Base-by-base conservation (phyloP, 345 rosid genomes). In the Heritiera fomes region DNA sequence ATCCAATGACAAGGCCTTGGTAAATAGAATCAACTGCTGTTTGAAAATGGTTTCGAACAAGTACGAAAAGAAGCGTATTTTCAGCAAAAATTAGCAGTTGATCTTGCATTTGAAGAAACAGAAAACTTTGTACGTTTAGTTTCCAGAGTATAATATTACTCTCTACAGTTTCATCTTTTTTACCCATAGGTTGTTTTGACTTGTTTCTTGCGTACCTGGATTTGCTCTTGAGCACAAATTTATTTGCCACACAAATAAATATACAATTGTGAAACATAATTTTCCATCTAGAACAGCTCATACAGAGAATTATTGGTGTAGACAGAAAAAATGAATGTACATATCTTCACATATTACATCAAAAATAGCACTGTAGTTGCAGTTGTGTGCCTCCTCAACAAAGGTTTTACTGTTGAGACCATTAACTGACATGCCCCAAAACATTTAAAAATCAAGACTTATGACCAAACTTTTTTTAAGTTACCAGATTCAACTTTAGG, bases 41-140 rank as follows among this genome's bases (percentile, higher is more conserved):
- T 11, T 34, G 65, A 73, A 73, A 73, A 58, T 20, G 61, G 61
- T 56, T 58, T 40, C 65, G 38, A 40, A 56, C 49, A 55, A 73
- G 18, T 28, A 43, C 41, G 43, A 34, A 38, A 17, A 20, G 62
- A 73, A 56, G 38, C n/a, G 1, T 20, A 41, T 6, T 53, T 72
- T 53, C 15, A 34, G 34, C 45, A 9, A 52, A 53, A 18, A 30
- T 72, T 72, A 13, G 15, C 5, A 5, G 9, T 72, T 72, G 17
- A 2, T 34, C 47, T 72, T 53, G 58, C 62, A 18, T 53, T 53
- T 53, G 28, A 53, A 53, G 75, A 34, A 53, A 72, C 30, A 72
- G 30, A 53, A 49, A 59, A 34, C 5, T 9, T 32, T 13, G 7
- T 4, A 12, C 14, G 23, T 6, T 72, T 14, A 32, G 53, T 13